Conservation (phyloP, 2,329 filamentous ascomycete genomes). For the Penicillium sp. region DNA sequence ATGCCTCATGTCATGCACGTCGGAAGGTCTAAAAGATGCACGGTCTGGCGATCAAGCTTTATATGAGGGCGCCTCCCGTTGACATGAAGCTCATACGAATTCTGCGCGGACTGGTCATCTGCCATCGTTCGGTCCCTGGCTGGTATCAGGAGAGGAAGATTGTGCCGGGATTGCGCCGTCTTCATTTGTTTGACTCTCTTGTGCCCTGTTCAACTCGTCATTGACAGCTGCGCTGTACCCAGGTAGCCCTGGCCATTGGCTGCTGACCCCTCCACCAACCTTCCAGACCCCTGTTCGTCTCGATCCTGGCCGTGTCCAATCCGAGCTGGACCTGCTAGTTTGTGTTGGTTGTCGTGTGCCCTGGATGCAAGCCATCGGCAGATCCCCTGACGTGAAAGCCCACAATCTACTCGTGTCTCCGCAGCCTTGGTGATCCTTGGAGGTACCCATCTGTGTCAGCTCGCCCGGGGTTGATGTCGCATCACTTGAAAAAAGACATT, state of each 20-base stretch:
- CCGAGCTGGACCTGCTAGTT: constrained; percentile 4
- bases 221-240: constrained; percentile 2
- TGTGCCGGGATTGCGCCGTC: neutral
- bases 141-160: neutral
- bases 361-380: constrained; percentile 13
- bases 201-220: neutral
- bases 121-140: neutral
- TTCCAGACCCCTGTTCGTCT: constrained; percentile 16
- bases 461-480: neutral
- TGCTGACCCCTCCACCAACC: constrained; percentile 7
- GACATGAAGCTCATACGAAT: constrained; percentile 3
- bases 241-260: constrained; percentile 11
- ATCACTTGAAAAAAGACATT: neutral
- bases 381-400: constrained; percentile 8
- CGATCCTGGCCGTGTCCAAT: constrained; percentile 17
- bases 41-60: constrained; percentile 22
- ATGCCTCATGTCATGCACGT: constrained; percentile 12
- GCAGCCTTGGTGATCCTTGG: constrained; percentile 5
- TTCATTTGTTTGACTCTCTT: neutral
- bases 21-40: constrained; percentile 3
- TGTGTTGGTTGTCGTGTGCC: constrained; percentile 9
- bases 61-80: constrained; percentile 25
- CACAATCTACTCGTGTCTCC: neutral
- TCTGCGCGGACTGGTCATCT: neutral
- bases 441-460: constrained; percentile 3